These are phyloP conservation scores for Parafenestella ontariensis DNA, from an alignment of 2,329 filamentous ascomycete species.

Conservation along the genomic window DNA sequence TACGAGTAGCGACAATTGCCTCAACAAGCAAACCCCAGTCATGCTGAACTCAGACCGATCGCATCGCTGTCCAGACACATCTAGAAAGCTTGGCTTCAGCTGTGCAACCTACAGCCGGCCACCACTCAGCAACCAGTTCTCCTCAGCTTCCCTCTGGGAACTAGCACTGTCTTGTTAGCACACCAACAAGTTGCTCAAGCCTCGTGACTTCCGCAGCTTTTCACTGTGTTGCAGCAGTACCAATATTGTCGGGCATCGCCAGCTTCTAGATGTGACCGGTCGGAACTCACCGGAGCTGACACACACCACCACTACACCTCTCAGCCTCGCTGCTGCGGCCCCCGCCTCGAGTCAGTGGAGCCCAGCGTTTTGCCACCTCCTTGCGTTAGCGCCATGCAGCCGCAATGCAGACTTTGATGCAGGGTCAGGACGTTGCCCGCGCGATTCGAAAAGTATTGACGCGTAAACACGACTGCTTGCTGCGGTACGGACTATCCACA, in stretches of 20 bases:
- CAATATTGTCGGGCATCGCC: no score
- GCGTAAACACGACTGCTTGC: conserved; percentile 8
- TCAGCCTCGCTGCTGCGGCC: not conserved
- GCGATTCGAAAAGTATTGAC: conserved; percentile 6
- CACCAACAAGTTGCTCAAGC: no score
- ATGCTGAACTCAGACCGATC: no score
- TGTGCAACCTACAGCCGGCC: not conserved
- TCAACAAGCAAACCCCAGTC: no score
- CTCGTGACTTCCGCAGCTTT: no score
- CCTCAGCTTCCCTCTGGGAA: no score
- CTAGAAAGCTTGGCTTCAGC: not conserved
- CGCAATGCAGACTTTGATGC: not conserved
- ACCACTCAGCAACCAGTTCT: no score
- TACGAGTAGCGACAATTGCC: no score
- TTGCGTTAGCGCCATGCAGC: not conserved
- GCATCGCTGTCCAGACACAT: no score
- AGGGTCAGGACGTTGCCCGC: conserved; percentile 1
- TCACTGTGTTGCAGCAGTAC: no score
- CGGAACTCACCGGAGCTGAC: not conserved
- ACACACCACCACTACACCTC: not conserved
- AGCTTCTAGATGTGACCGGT: not conserved
- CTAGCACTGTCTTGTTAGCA: no score
- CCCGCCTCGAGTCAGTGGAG: not conserved
- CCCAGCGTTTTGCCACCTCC: not conserved
- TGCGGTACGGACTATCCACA: not conserved